Evolutionary conservation across 2,329 filamentous ascomycete species (phyloP).

Genomic region (Talaromyces islandicus): DNA sequence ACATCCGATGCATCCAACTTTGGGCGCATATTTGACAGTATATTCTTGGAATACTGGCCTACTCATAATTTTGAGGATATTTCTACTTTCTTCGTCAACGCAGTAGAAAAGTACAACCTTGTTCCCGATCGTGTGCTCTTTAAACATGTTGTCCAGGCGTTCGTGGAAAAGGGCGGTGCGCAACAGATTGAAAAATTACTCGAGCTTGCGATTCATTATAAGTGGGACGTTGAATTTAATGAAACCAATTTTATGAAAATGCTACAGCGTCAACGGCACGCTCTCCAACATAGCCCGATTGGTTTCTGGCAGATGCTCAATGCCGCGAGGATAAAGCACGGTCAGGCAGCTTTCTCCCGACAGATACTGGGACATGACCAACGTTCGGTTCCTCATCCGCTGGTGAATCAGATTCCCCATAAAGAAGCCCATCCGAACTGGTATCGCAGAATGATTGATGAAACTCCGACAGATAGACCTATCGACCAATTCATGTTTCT

Average conservation of each 20-base stretch:
- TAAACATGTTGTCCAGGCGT: constrained; percentile 34
- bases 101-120: constrained; percentile 30
- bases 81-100: constrained; percentile 29
- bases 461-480: constrained; percentile 19
- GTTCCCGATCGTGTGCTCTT: constrained; percentile 33
- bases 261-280: constrained; percentile 28
- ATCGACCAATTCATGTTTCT: constrained; percentile 29
- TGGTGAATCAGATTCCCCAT: constrained; percentile 21
- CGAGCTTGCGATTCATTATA: constrained; percentile 21
- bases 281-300: constrained; percentile 27
- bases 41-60: constrained; percentile 37
- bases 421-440: constrained; percentile 17
- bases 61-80: constrained; percentile 28
- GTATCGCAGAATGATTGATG: constrained; percentile 25
- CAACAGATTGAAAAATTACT: constrained; percentile 26
- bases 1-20: constrained; percentile 25
- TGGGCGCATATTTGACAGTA: constrained; percentile 29
- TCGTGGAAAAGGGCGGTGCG: constrained; percentile 32
- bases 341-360: constrained; percentile 25
- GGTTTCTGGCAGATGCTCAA: constrained; percentile 38
- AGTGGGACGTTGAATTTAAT: constrained; percentile 29
- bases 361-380: constrained; percentile 32
- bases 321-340: constrained; percentile 28
- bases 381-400: constrained; percentile 20
- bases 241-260: constrained; percentile 25